phyloP scores from a whole-genome alignment of 768 basidiomycete genomes.

The Cubamyces lactineus region DNA sequence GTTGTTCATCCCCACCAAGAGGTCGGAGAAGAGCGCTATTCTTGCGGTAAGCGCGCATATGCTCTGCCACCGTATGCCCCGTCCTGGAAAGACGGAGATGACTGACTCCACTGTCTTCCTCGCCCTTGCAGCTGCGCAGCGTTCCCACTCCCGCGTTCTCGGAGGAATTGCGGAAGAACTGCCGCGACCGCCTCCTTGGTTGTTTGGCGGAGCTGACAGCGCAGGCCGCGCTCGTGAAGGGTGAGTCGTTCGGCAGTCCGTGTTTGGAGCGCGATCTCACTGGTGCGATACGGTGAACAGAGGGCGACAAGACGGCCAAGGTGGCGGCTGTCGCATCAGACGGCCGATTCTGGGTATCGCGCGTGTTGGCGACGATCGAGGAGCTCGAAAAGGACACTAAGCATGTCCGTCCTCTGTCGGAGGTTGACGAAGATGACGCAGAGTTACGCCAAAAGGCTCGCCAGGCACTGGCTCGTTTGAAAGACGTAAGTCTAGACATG shows the following conservation, averaged over 20 bases:
- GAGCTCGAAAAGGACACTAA: slow-evolving; percentile 67
- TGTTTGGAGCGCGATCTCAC: neutral
- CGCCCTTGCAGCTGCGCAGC: slow-evolving; percentile 53
- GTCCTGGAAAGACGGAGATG: slow-evolving; percentile 1
- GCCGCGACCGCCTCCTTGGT: slow-evolving; percentile 69
- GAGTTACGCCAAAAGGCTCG: slow-evolving; percentile 50
- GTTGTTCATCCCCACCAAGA: slow-evolving; percentile 76
- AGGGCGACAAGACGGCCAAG: slow-evolving; percentile 56
- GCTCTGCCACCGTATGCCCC: neutral
- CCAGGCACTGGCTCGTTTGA: slow-evolving; percentile 45
- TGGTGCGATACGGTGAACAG: slow-evolving; percentile 21
- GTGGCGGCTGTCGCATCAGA: slow-evolving; percentile 65
- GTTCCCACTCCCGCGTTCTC: slow-evolving; percentile 72
- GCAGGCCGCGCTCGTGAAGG: slow-evolving; percentile 54
- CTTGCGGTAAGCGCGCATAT: slow-evolving; percentile 52
- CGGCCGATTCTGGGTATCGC: slow-evolving; percentile 80
- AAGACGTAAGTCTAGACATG: slow-evolving; percentile 41
- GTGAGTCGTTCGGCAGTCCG: slow-evolving; percentile 38
- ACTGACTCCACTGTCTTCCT: slow-evolving; percentile 12
- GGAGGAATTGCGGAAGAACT: slow-evolving; percentile 66
- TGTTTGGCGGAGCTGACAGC: slow-evolving; percentile 75
- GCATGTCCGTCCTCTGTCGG: slow-evolving; percentile 57
- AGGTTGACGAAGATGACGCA: slow-evolving; percentile 58
- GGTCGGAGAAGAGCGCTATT: slow-evolving; percentile 64
- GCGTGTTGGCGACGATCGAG: slow-evolving; percentile 59